Percentiles rank a stretch among this genome's conserved stretches.
These are phyloP conservation scores for Gymnopus androsaceus DNA, from an alignment of 1,284 basidiomycete genomes.

Conservation along the genomic window DNA sequence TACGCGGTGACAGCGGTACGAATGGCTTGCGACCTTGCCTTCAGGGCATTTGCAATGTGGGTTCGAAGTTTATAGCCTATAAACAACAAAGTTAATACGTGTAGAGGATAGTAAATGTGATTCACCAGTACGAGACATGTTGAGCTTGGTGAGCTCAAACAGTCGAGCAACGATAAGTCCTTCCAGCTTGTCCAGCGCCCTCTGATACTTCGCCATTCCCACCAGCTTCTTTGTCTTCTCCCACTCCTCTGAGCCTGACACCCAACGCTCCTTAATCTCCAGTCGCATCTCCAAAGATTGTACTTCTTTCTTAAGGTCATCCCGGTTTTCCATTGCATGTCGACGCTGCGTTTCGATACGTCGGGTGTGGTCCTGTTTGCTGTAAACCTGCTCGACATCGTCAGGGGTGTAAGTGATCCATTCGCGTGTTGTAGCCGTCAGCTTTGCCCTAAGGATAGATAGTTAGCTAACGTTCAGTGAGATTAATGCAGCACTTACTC, in stretches of 20 bases:
- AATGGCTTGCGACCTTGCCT: conserved; percentile 13
- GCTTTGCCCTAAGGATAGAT: neutral
- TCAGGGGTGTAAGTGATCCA: neutral
- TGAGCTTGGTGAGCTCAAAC: conserved; percentile 7
- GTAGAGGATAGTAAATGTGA: neutral
- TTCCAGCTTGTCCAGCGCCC: conserved; percentile 4
- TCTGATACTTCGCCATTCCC: conserved; percentile 8
- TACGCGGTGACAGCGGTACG: conserved; percentile 9
- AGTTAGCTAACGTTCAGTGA: neutral
- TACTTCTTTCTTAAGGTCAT: conserved; percentile 9
- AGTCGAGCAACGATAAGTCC: conserved; percentile 3
- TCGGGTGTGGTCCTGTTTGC: neutral
- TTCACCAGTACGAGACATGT: conserved; percentile 2
- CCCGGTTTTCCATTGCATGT: conserved; percentile 7
- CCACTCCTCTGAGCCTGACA: conserved; percentile 6
- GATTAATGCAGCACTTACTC: conserved; percentile 18
- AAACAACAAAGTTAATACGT: too few relatives aligned
- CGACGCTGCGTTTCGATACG: conserved; percentile 5
- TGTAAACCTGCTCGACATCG: neutral
- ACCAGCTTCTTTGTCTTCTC: neutral
- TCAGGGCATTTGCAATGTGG: conserved; percentile 13
- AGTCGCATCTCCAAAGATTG: conserved; percentile 11
- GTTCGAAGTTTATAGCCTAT: conserved; percentile 16
- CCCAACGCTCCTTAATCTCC: conserved; percentile 2
- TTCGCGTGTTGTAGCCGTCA: neutral